Evolutionary conservation across 2,329 filamentous ascomycete genomes (phyloP), one percentile per base, ranked within the genome.

Genomic region (Geosmithia morbida): DNA sequence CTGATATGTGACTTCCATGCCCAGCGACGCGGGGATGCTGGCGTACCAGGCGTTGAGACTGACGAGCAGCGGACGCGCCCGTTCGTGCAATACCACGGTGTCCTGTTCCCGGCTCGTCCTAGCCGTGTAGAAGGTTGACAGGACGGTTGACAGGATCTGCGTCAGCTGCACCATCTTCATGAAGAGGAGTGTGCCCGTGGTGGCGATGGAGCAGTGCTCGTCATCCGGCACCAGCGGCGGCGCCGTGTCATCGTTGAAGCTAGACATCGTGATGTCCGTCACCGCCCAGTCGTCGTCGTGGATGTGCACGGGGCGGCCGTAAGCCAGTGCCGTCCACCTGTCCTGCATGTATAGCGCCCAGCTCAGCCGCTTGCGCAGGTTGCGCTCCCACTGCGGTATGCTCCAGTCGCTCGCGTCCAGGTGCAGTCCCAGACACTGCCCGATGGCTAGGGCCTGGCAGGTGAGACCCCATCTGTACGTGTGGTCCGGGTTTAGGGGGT

Each of bases 261-360:
- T 55, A 8, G 48, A 48, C 14, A 48, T 46, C 3, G 44, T 33
- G 7, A 55, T 48, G 37, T 51, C 47, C 22, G 26, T 58, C 3
- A 75, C 67, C 11, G 63, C 66, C 74, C 74, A 77, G 52, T 77
- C 71, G 7, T 65, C 64, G 2, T 61, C 56, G 75, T 46, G 44
- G 7, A 49, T 71, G 49, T 75, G 68, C 16, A 67, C 68, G 17
- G 72, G 73, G 44, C 74, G 66, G 6, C 74, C 48, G 30, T 49
- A 49, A 3, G 48, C 48, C 40, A 49, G 44, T 4, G 44, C 48
- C 72, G 54, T 73, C 74, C 70, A 78, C 53, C 70, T 73, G 52
- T 79, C 75, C 54, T 79, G 75, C 62, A 75, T 72, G 53, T 67
- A 79, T 0, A 77, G 56, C 4, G 68, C 74, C 75, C 75, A 79